Evolutionary conservation across 192 early-diverging fungal species (phyloP), one percentile per base, ranked within the genome.

Genomic region (Phycomyces nitens): DNA sequence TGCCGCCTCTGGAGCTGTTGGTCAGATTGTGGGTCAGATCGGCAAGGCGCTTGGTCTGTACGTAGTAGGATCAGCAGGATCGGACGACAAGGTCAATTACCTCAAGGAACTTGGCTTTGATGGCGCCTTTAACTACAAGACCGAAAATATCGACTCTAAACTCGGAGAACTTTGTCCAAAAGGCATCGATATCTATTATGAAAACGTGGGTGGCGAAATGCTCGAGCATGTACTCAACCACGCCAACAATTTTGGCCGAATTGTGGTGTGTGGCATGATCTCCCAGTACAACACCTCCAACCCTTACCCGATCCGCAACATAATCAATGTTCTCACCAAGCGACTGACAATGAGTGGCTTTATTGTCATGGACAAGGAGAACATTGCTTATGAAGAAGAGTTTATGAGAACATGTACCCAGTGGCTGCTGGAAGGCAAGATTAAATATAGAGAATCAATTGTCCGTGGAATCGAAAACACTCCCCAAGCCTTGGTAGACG

Each of bases 71-170:
- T 84, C 84, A 20, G 90, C 90, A 14, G 92, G 93, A 6, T 79
- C 82, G 7, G 91, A 94, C 62, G 90, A 92, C 0, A 97, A 97
- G 70, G 86, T 89, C n/a, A 78, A 73, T 14, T 84, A 80, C 66
- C 77, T 94, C 14, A 79, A 81, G 51, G 70, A 78, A 4, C 78
- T 81, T 39, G 88, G 88, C 10, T 89, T 91, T 52, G 92, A 97
- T 65, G 90, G 73, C 2, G 94, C 81, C 7, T 90, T 97, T 81
- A 97, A 95, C 80, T 97, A 97, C 88, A 97, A 94, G 74, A 93
- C 84, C 3, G 78, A 76, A 8, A 79, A 75, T 22, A 64, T 69
- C 34, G 64, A 69, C 2, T 70, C 63, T 0, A 84, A 82, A 18
- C 84, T 96, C 22, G 73, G 54, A 43, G 68, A 86, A 68, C 68